Conservation (phyloP, 2,329 filamentous ascomycete genomes). For the Metarhizium rileyi region DNA sequence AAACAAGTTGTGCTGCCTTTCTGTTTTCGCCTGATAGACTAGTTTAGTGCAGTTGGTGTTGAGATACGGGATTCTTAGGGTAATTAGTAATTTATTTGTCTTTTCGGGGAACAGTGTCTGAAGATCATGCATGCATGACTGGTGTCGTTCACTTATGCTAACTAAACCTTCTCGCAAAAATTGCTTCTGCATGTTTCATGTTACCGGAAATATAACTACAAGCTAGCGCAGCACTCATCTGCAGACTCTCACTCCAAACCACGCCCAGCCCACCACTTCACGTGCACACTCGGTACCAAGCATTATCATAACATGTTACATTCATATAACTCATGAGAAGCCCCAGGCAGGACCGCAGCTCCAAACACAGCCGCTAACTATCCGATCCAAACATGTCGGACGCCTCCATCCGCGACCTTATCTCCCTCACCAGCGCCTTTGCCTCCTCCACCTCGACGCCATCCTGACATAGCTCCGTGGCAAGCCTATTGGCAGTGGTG, state of each 20-base stretch:
- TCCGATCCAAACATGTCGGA: conserved; percentile 12
- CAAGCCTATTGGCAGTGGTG: conserved; percentile 65
- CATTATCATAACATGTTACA: not conserved
- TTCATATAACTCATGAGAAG: not conserved
- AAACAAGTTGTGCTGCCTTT: not conserved
- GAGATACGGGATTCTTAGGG: not conserved
- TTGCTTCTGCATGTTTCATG: too few relatives aligned
- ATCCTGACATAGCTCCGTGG: conserved; percentile 88
- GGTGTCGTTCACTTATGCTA: too few relatives aligned
- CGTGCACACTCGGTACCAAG: not conserved
- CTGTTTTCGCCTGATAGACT: not conserved
- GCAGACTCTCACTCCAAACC: too few relatives aligned
- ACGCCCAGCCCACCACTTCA: too few relatives aligned
- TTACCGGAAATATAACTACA: too few relatives aligned
- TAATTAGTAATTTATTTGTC: not conserved
- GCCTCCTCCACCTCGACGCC: conserved; percentile 95
- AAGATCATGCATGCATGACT: not conserved
- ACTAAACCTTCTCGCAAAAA: too few relatives aligned
- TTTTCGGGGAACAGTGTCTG: not conserved
- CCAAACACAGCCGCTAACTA: not conserved
- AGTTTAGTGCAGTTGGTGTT: not conserved
- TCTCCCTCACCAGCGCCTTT: conserved; percentile 82
- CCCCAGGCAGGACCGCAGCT: not conserved
- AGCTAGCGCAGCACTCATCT: too few relatives aligned
- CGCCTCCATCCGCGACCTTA: conserved; percentile 65